These are phyloP conservation scores for Extremus antarcticus DNA, from an alignment of 495 filamentous ascomycete genomes.

Conservation along the genomic window DNA sequence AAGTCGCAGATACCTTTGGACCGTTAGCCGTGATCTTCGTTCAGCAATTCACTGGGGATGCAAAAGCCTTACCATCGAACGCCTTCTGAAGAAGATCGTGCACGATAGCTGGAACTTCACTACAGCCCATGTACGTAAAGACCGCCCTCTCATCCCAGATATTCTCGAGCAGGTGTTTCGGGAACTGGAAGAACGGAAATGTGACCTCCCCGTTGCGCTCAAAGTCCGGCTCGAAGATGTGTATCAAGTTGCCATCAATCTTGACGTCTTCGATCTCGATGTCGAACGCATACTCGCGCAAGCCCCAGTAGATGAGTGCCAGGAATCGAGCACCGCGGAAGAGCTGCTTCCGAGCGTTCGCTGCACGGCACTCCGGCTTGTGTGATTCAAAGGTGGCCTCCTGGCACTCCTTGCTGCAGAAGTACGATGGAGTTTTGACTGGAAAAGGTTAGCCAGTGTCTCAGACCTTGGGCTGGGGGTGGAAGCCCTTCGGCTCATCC, in stretches of 20 bases:
- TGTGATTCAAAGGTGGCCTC: neutral
- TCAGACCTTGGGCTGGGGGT: too few species aligned
- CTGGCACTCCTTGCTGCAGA: slow-evolving; percentile 8
- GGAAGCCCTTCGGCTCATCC: too few species aligned
- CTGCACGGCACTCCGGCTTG: neutral
- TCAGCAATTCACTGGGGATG: neutral
- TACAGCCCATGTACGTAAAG: neutral
- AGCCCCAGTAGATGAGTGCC: neutral
- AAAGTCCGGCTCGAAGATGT: neutral
- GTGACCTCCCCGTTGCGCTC: neutral
- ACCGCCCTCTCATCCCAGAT: neutral
- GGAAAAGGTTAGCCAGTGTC: too few species aligned
- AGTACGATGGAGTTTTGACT: neutral
- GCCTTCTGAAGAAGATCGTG: slow-evolving; percentile 2
- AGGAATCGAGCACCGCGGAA: slow-evolving; percentile 5
- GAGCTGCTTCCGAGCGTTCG: slow-evolving; percentile 3
- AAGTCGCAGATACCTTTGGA: neutral
- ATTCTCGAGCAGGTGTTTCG: neutral
- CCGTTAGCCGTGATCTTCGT: neutral
- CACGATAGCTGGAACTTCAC: neutral
- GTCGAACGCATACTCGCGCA: slow-evolving; percentile 5
- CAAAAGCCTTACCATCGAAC: neutral
- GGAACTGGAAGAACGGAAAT: slow-evolving; percentile 1
- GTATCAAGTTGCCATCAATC: neutral
- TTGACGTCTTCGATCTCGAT: neutral